phyloP scores from a whole-genome alignment of 2,329 filamentous ascomycete species.

The Colletotrichum lupini region DNA sequence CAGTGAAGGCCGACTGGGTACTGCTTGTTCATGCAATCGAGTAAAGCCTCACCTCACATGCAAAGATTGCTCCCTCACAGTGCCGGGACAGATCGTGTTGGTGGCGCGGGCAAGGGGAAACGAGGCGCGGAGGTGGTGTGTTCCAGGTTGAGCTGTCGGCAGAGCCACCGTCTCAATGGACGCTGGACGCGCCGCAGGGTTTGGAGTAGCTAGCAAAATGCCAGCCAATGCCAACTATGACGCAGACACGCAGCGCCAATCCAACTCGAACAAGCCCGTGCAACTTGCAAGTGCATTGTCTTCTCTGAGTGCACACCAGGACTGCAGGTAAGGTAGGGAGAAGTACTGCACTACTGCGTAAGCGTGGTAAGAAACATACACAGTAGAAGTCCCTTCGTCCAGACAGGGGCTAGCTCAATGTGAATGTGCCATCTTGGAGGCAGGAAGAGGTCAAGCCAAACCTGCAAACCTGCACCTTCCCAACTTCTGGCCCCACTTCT shows the following conservation, averaged over 20 bases:
- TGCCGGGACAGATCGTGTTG: background rate
- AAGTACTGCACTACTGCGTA: background rate
- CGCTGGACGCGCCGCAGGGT: background rate
- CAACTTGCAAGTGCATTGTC: background rate
- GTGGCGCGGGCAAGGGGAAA: slow-evolving; percentile 5
- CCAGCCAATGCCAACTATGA: slow-evolving; percentile 12
- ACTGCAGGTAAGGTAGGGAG: background rate
- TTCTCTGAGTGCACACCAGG: background rate
- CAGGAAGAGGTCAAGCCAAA: background rate
- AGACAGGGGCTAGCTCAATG: slow-evolving; percentile 9
- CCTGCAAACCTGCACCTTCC: background rate
- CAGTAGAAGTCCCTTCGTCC: background rate
- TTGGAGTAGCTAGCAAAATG: background rate
- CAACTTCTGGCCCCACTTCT: background rate
- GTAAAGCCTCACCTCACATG: background rate
- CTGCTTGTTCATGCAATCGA: background rate
- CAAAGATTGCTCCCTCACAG: background rate
- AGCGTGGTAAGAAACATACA: background rate
- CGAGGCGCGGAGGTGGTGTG: slow-evolving; percentile 18
- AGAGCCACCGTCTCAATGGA: background rate
- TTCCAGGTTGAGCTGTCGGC: slow-evolving; percentile 9
- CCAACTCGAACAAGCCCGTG: background rate
- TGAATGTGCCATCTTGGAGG: background rate
- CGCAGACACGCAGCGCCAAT: slow-evolving; percentile 26
- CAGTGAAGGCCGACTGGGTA: too few species aligned